Evolutionary conservation across 2,329 filamentous ascomycete species (phyloP).

Genomic region (Cyanodermella asteris): DNA sequence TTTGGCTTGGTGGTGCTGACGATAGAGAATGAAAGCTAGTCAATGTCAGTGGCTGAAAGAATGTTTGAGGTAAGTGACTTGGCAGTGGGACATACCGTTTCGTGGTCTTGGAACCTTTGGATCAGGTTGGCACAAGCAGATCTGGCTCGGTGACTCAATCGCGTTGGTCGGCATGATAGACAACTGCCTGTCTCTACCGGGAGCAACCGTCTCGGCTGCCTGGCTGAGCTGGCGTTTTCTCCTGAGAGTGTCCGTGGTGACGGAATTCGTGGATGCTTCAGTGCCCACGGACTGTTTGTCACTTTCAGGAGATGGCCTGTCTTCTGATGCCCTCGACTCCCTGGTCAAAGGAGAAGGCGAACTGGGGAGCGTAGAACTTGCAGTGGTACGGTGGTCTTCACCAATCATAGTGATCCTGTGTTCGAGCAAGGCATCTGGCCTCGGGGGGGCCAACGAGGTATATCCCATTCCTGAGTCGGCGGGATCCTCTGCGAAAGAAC

Average conservation of each 20-base stretch:
- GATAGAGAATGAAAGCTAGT: slow-evolving; percentile 90
- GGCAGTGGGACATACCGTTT: slow-evolving; percentile 35
- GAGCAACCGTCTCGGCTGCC: neutral
- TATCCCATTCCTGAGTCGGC: too few species aligned
- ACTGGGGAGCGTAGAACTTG: too few species aligned
- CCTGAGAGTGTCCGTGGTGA: neutral
- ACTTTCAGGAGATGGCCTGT: too few species aligned
- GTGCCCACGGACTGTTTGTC: too few species aligned
- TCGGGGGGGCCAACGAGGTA: slow-evolving; percentile 13
- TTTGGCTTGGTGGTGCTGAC: slow-evolving; percentile 69
- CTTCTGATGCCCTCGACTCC: too few species aligned
- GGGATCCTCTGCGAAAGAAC: slow-evolving; percentile 18
- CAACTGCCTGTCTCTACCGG: neutral
- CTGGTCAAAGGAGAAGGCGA: too few species aligned
- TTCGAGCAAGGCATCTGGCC: slow-evolving; percentile 16
- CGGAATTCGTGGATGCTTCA: neutral
- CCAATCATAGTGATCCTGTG: slow-evolving; percentile 24
- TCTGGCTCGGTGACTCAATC: slow-evolving; percentile 27
- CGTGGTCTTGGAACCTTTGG: slow-evolving; percentile 49
- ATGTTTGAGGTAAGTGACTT: slow-evolving; percentile 9
- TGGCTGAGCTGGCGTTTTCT: neutral
- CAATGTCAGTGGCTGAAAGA: slow-evolving; percentile 8
- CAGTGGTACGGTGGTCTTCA: too few species aligned
- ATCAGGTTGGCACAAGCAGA: slow-evolving; percentile 49
- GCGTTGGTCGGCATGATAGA: slow-evolving; percentile 5